Base-by-base conservation (phyloP, 2,329 filamentous ascomycete genomes). In the Calonectria henricotiae region DNA sequence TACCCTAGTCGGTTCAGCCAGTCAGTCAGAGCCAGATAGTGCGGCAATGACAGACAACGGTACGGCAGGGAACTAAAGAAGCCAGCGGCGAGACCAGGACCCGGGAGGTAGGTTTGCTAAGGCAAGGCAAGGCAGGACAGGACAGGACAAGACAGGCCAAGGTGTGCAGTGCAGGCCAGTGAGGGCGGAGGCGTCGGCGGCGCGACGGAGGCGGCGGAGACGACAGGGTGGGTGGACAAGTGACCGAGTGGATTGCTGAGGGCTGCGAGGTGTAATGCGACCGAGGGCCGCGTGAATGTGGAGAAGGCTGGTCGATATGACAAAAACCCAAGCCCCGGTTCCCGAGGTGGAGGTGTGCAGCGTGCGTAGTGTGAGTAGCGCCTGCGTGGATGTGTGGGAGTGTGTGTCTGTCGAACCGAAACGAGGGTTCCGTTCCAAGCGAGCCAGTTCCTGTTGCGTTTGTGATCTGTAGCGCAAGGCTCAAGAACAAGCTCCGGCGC, bases 261-360 rank as follows among this genome's bases (percentile, higher is more conserved):
- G 47, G 62, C 54, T 68, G 73, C 65, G 65, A 76, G 51, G 75
- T 75, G 71, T 70, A 74, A 76, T 76, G 74, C 75, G 73, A 76
- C 73, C 61, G 74, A 75, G 70, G 74, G 71, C 62, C 54, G 74
- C 68, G 73, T 73, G 74, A 70, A 74, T 76, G 75, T 76, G 75
- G 75, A 75, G 75, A 76, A 76, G 44, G 75, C 67, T 65, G 67
- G 62, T 69, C 62, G 61, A 69, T 58, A 39, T 65, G 62, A 69
- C 67, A 69, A 64, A 60, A 65, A 58, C 41, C 37, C 39, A 39
- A 69, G 61, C 32, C 67, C 67, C 49, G 64, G 63, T 60, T 68
- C 51, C 61, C 62, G 67, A 69, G 54, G 62, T 41, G 64, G 46
- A 46, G 51, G 51, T 58, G 51, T 58, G 51, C 27, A 27, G 62